Conservation (phyloP, 345 rosid genomes). For the Erysimum cheiranthoides region DNA sequence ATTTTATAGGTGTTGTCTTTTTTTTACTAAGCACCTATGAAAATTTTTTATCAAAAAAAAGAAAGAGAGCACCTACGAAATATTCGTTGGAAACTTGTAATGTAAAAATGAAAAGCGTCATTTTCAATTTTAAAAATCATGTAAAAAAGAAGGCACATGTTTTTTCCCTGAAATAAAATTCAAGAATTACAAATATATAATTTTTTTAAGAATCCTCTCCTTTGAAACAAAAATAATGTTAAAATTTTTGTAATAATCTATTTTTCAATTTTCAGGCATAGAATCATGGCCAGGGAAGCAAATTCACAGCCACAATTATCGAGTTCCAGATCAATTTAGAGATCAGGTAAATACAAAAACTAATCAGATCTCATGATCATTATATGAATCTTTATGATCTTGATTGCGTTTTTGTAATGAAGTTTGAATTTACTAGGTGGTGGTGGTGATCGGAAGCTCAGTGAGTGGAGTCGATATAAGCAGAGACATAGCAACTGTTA, state of each 20-base stretch:
- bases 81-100: too few species aligned
- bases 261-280: slow-evolving; percentile 52
- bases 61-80: too few species aligned
- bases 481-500: slow-evolving; percentile 62
- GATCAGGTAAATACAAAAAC: slow-evolving; percentile 53
- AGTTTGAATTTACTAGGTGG: slow-evolving; percentile 48
- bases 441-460: slow-evolving; percentile 63
- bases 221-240: too few species aligned
- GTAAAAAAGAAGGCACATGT: too few species aligned
- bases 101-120: too few species aligned
- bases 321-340: slow-evolving; percentile 60
- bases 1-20: too few species aligned
- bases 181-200: too few species aligned
- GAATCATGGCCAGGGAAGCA: slow-evolving; percentile 81
- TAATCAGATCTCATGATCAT: background rate
- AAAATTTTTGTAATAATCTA: background rate
- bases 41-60: too few species aligned
- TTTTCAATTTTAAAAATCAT: too few species aligned
- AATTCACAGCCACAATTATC: slow-evolving; percentile 79
- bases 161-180: too few species aligned
- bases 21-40: too few species aligned
- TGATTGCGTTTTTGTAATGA: background rate
- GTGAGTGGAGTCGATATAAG: slow-evolving; percentile 59
- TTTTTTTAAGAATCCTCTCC: too few species aligned
- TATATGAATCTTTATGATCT: background rate